Conservation (phyloP, 2,329 filamentous ascomycete species). For the Byssochlamys sp. region DNA sequence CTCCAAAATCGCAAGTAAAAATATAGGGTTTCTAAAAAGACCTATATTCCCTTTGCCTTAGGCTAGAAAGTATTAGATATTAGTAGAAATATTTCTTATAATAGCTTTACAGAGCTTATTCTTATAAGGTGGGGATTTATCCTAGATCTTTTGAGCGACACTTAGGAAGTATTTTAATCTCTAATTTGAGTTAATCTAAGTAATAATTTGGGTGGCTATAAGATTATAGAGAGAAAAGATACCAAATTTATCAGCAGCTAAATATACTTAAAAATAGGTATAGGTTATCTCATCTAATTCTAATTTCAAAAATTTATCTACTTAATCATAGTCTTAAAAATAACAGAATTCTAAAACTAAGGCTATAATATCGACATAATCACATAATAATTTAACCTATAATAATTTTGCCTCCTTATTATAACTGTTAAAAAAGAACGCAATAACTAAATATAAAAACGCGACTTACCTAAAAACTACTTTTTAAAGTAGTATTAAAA, state of each 20-base stretch:
- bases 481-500: too few species aligned
- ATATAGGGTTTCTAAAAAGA: neutral
- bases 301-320: neutral
- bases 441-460: too few species aligned
- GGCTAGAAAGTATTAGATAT: neutral
- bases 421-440: neutral
- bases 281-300: neutral
- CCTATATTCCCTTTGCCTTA: neutral
- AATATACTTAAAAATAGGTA: slow-evolving; percentile 4
- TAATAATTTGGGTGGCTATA: slow-evolving; percentile 1
- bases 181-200: slow-evolving; percentile 2
- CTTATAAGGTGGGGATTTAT: neutral
- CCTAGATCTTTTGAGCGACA: neutral
- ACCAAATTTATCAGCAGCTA: slow-evolving; percentile 6
- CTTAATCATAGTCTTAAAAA: slow-evolving; percentile 3
- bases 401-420: slow-evolving; percentile 1
- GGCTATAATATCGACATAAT: slow-evolving; percentile 4
- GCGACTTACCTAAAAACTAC: too few species aligned
- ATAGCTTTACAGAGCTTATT: neutral
- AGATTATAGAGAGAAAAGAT: slow-evolving; percentile 3
- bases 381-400: neutral
- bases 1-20: neutral
- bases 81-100: neutral
- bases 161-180: neutral
- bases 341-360: slow-evolving; percentile 3